Percentiles rank a stretch among this genome's conserved stretches.
phyloP scores from a whole-genome alignment of 805 yeast genomes.

The Candida boleticola region DNA sequence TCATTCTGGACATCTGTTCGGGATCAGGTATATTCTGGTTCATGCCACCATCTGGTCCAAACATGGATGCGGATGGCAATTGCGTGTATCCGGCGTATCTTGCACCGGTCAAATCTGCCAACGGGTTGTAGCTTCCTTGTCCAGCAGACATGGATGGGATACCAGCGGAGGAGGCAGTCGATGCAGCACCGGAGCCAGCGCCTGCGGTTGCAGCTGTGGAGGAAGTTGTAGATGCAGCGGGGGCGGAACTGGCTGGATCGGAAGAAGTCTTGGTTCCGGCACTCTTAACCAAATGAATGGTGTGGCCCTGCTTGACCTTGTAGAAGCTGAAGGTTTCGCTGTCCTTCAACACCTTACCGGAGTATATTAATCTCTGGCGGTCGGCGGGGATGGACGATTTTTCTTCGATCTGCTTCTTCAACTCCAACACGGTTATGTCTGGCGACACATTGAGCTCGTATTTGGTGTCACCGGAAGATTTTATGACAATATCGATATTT shows the following conservation, averaged over 20 bases:
- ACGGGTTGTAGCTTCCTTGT: constrained; percentile 81
- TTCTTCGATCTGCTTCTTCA: constrained; percentile 63
- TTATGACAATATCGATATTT: constrained; percentile 31
- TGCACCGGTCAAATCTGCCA: constrained; percentile 92
- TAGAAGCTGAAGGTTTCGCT: constrained; percentile 69
- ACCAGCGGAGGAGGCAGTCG: constrained; percentile 12
- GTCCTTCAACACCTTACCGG: constrained; percentile 92
- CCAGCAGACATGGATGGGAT: constrained; percentile 72
- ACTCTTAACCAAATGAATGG: constrained; percentile 86
- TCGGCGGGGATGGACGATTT: constrained; percentile 66
- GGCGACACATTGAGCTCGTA: constrained; percentile 60
- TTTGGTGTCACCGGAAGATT: constrained; percentile 73
- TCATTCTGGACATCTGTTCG: constrained; percentile 69
- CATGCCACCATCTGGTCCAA: constrained; percentile 96
- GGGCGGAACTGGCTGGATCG: constrained; percentile 16
- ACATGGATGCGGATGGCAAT: constrained; percentile 82
- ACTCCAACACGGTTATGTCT: constrained; percentile 56
- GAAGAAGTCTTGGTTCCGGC: constrained; percentile 40
- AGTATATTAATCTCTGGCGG: constrained; percentile 86
- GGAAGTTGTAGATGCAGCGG: constrained; percentile 22
- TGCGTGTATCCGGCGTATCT: constrained; percentile 91
- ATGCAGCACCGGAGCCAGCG: constrained; percentile 14
- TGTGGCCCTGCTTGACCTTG: constrained; percentile 81
- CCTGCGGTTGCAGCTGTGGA: constrained; percentile 15
- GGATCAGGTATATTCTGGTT: constrained; percentile 66